A percentile compares a stretch with the other conserved stretches of the same genome.
phyloP scores from a whole-genome alignment of 2,329 filamentous ascomycete genomes.

The Exserohilum rostratum region DNA sequence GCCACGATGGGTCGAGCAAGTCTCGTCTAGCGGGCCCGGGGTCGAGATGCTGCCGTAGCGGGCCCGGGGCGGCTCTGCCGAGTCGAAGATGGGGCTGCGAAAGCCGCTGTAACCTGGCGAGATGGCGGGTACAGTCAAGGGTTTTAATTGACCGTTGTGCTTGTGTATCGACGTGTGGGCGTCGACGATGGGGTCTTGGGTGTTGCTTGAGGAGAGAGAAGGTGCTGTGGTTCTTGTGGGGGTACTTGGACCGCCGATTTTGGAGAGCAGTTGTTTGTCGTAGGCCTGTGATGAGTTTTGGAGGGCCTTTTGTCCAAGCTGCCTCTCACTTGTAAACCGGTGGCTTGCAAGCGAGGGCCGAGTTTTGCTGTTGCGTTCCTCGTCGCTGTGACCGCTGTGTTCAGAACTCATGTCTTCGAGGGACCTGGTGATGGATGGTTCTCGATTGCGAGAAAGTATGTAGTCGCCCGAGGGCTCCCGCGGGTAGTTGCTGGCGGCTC shows the following conservation, averaged over 20 bases:
- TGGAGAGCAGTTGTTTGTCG: conserved; percentile 66
- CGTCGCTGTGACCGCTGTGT: conserved; percentile 44
- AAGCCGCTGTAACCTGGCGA: conserved; percentile 52
- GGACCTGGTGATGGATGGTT: conserved; percentile 48
- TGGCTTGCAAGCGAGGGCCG: conserved; percentile 50
- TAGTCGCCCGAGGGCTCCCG: conserved; percentile 37
- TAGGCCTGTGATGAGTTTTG: conserved; percentile 66
- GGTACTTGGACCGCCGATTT: conserved; percentile 66
- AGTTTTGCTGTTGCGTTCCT: conserved; percentile 42
- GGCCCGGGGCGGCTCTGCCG: conserved; percentile 43
- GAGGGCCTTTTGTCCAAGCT: conserved; percentile 63
- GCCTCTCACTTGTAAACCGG: conserved; percentile 63
- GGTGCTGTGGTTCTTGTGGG: conserved; percentile 53
- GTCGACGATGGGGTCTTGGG: conserved; percentile 44
- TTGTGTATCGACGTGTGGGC: conserved; percentile 49
- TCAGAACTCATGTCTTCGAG: conserved; percentile 46
- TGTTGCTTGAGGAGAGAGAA: conserved; percentile 36
- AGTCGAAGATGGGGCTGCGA: conserved; percentile 51
- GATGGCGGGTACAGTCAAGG: conserved; percentile 53
- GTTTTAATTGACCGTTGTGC: conserved; percentile 52
- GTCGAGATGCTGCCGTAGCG: conserved; percentile 58
- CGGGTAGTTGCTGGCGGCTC: conserved; percentile 25
- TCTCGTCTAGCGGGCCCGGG: conserved; percentile 56
- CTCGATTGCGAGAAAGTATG: conserved; percentile 44
- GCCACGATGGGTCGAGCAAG: conserved; percentile 61